A percentile compares a stretch with the other conserved stretches of the same genome.
phyloP scores from a whole-genome alignment of 2,329 filamentous ascomycete genomes.

The Xylaria polymorpha region DNA sequence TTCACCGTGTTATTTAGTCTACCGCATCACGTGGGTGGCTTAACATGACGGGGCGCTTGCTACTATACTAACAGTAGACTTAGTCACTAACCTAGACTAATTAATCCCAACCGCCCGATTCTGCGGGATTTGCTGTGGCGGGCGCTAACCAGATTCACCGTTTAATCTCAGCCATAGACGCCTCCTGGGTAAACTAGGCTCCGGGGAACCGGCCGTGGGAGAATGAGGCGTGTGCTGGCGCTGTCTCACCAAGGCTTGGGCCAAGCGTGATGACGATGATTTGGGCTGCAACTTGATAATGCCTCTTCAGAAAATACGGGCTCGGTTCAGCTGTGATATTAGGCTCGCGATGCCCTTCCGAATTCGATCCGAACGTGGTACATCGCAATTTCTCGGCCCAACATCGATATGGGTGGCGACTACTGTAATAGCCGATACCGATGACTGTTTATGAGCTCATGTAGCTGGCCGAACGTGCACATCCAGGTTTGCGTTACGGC shows the following conservation, averaged over 20 bases:
- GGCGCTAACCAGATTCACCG: background rate
- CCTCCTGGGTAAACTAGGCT: background rate
- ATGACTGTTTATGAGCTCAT: background rate
- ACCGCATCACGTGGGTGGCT: constrained; percentile 5
- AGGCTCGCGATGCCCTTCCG: background rate
- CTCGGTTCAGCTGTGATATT: background rate
- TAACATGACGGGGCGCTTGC: constrained; percentile 3
- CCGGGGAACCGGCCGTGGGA: constrained; percentile 10
- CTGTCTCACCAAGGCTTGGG: background rate
- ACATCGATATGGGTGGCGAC: background rate
- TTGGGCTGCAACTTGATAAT: background rate
- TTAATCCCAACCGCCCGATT: background rate
- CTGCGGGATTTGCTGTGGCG: background rate
- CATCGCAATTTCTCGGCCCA: constrained; percentile 24
- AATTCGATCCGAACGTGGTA: background rate
- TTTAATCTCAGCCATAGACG: background rate
- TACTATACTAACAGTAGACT: background rate
- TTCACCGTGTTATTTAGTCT: background rate
- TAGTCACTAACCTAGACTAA: background rate
- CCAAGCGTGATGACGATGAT: background rate
- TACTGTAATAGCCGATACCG: background rate
- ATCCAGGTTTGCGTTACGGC: constrained; percentile 11
- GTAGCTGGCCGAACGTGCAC: background rate
- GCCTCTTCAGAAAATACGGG: background rate
- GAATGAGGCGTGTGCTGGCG: background rate